Conservation (phyloP, 352 stramenopile species). For the Thraustotheca clavata region DNA sequence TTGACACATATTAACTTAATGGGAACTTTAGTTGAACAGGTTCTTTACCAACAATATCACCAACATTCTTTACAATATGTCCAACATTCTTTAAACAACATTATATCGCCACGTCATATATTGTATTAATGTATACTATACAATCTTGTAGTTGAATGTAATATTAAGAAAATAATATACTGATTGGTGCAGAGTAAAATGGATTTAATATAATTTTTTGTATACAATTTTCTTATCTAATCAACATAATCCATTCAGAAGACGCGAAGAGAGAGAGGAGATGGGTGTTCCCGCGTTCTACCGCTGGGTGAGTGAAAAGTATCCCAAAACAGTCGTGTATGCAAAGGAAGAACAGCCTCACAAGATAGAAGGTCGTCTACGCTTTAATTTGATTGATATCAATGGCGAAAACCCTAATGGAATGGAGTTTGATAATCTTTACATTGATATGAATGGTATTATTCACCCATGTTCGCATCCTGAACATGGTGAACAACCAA, state of each 20-base stretch:
- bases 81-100: too few species aligned
- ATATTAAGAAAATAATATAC: background rate
- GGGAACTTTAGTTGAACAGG: too few species aligned
- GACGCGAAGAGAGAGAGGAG: constrained; percentile 28
- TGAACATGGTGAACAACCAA: constrained; percentile 85
- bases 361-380: constrained; percentile 68
- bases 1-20: too few species aligned
- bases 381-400: constrained; percentile 73
- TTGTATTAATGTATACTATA: background rate
- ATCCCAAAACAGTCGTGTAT: constrained; percentile 96
- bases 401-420: constrained; percentile 88
- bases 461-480: constrained; percentile 99
- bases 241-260: constrained; percentile 13
- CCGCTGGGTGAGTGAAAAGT: constrained; percentile 98
- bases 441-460: constrained; percentile 99
- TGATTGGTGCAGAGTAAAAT: background rate
- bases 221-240: constrained; percentile 5
- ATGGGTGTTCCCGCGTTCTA: constrained; percentile 99
- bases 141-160: background rate
- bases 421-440: constrained; percentile 97
- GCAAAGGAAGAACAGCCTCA: constrained; percentile 60
- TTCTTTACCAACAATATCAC: too few species aligned
- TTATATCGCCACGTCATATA: too few species aligned
- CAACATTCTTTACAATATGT: too few species aligned
- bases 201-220: background rate